Base-by-base conservation (phyloP, 2,329 filamentous ascomycete genomes). In the Cladosporium sp. region DNA sequence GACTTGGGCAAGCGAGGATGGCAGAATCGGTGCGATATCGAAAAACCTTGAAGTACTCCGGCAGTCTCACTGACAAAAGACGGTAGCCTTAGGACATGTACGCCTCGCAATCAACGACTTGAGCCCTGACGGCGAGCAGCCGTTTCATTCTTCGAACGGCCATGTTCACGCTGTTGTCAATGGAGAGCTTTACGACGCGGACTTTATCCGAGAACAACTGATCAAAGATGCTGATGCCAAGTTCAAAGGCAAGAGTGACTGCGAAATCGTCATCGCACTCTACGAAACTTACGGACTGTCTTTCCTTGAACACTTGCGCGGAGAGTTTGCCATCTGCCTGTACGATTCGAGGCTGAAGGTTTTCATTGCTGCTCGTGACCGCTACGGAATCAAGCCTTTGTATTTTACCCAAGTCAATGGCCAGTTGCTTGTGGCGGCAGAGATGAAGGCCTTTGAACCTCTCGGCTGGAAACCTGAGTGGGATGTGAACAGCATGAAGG, bases 351-450 rank as follows among this genome's bases (percentile, higher is more conserved):
- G 67, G n/a, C 57, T 62, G 2, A 61, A 69, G 46, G 54, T 67
- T 0, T 66, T 78, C 37, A 63, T 80, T 38, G 75, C 72, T 0
- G 77, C 67, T 1, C 65, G 77, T 14, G 78, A 81, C 58, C 70
- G 77, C 1, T 80, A 74, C 59, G 78, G 77, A 3, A 76, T 80
- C 58, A 80, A 81, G 60, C 77, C 77, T 3, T 66, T 80, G 14
- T 74, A 77, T 43, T 80, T 72, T 63, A 78, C 75, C 0, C 50
- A 70, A 3, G 55, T 69, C 1, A 45, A 58, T 9, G 67, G 64
- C 8, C 63, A 65, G 48, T 45, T 80, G 5, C 62, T 79, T 10
- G 60, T 79, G 0, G 74, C 76, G 10, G 68, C 76, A 1, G 78
- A 81, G 58, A 71, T 72, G 52, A 81, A 80, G 58, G 76, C 73